These are phyloP conservation scores for Nidularia sp. DNA, from an alignment of 768 basidiomycete genomes.

Conservation along the genomic window DNA sequence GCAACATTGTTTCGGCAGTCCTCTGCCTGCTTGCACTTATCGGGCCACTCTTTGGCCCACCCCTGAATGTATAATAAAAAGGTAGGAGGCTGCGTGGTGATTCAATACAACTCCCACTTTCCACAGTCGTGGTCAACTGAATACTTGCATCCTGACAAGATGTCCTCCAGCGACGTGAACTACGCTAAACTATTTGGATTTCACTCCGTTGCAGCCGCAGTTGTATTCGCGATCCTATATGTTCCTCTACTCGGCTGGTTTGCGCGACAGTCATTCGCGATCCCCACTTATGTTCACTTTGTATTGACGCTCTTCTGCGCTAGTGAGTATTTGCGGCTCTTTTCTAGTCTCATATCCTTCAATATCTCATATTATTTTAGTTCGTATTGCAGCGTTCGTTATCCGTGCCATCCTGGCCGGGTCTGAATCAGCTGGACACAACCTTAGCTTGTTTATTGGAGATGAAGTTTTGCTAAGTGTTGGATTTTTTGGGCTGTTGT, in stretches of 20 bases:
- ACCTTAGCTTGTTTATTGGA: constrained; percentile 26
- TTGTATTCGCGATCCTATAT: constrained; percentile 30
- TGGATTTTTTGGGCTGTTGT: constrained; percentile 40
- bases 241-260: constrained; percentile 24
- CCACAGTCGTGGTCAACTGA: no score
- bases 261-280: constrained; percentile 19
- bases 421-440: constrained; percentile 22
- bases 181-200: constrained; percentile 28
- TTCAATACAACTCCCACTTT: no score
- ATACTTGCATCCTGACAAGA: not conserved
- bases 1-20: no score
- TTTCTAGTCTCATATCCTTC: not conserved
- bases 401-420: constrained; percentile 33
- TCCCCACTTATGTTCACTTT: constrained; percentile 27
- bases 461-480: constrained; percentile 34
- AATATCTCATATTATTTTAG: constrained; percentile 13
- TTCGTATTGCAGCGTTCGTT: constrained; percentile 34
- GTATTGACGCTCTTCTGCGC: constrained; percentile 30
- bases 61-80: no score
- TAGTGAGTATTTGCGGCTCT: constrained; percentile 19
- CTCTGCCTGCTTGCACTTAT: no score
- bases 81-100: no score
- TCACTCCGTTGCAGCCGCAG: constrained; percentile 26
- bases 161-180: constrained; percentile 13
- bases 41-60: no score